Conservation (phyloP, 768 basidiomycete species). For the Suillus clintonianus region DNA sequence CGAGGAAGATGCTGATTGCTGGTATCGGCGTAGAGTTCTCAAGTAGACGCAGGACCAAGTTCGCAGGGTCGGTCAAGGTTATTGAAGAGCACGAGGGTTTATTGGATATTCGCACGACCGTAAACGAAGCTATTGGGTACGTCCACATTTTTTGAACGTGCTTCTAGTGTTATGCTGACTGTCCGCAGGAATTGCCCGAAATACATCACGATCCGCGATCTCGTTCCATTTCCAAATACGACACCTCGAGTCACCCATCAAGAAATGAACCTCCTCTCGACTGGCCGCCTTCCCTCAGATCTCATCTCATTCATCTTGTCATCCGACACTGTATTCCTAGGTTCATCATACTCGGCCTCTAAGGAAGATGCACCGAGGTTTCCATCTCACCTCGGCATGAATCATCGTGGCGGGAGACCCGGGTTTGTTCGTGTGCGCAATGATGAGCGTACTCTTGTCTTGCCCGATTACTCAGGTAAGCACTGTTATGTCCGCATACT, state of each 20-base stretch:
- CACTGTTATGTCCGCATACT: conserved; percentile 8
- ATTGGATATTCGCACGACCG: conserved; percentile 38
- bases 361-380: conserved; percentile 36
- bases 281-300: conserved; percentile 50
- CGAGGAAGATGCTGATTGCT: conserved; percentile 42
- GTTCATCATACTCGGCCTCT: conserved; percentile 49
- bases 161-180: not conserved
- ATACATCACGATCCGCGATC: conserved; percentile 60
- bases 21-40: conserved; percentile 65
- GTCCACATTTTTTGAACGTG: conserved; percentile 18
- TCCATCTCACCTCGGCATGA: conserved; percentile 67
- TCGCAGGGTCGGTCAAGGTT: conserved; percentile 51
- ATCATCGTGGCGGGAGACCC: conserved; percentile 61
- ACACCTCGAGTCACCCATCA: conserved; percentile 41
- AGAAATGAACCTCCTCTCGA: conserved; percentile 30
- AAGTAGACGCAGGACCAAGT: conserved; percentile 62
- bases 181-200: conserved; percentile 65
- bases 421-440: conserved; percentile 61
- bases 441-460: conserved; percentile 53
- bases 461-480: conserved; percentile 64
- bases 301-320: conserved; percentile 48
- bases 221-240: conserved; percentile 44
- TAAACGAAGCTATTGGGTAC: conserved; percentile 63
- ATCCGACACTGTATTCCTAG: conserved; percentile 60
- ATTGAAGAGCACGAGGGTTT: conserved; percentile 30